These are phyloP conservation scores for Phytophthora colocasiae DNA, from an alignment of 352 stramenopile genomes.

Conservation along the genomic window DNA sequence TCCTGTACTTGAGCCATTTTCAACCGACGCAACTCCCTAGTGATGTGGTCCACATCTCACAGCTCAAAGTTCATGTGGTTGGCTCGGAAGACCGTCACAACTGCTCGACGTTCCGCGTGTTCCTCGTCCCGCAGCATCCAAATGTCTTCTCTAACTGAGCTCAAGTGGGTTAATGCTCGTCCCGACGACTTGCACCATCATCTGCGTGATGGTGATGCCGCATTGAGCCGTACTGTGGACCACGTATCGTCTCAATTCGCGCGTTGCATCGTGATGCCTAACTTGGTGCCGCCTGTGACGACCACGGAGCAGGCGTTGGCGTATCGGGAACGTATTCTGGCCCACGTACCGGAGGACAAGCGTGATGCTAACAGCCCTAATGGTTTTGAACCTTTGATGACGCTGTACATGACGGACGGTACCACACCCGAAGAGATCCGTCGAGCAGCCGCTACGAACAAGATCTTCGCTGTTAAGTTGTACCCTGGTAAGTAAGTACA, in stretches of 20 bases:
- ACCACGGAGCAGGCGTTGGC: slow-evolving; percentile 94
- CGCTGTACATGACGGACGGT: slow-evolving; percentile 98
- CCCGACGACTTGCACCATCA: slow-evolving; percentile 99
- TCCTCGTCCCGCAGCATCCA: slow-evolving; percentile 5
- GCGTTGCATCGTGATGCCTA: slow-evolving; percentile 98
- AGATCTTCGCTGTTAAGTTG: slow-evolving; percentile 97
- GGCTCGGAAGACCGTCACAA: slow-evolving; percentile 25
- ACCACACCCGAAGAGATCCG: slow-evolving; percentile 97
- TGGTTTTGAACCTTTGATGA: slow-evolving; percentile 96
- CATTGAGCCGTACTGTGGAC: slow-evolving; percentile 80
- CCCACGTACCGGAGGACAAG: slow-evolving; percentile 72
- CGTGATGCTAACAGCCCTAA: slow-evolving; percentile 26
- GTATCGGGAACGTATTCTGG: slow-evolving; percentile 96
- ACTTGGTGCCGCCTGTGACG: slow-evolving; percentile 97
- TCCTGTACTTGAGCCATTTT: neutral
- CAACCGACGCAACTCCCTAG: neutral
- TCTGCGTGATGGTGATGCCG: slow-evolving; percentile 92
- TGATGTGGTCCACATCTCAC: slow-evolving; percentile 6
- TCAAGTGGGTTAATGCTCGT: slow-evolving; percentile 53
- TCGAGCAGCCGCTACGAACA: slow-evolving; percentile 86
- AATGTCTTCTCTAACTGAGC: slow-evolving; percentile 33
- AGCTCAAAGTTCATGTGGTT: slow-evolving; percentile 25
- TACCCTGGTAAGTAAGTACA: slow-evolving; percentile 89
- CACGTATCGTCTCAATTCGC: slow-evolving; percentile 88
- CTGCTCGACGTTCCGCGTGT: neutral